These are phyloP conservation scores for Cadophora gregata DNA, from an alignment of 2,329 filamentous ascomycete species.

Conservation along the genomic window DNA sequence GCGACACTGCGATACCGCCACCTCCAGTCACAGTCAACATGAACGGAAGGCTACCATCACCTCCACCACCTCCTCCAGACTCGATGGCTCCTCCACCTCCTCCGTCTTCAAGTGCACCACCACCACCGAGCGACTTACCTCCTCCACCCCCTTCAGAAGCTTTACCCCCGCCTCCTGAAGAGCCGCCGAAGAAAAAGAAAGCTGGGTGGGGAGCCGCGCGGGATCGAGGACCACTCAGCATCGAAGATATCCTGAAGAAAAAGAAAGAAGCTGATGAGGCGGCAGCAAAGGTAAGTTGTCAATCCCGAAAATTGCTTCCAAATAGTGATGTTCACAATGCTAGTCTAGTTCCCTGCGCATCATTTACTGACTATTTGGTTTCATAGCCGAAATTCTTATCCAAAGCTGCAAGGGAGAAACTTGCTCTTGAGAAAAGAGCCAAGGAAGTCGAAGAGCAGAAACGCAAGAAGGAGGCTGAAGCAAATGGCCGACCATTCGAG, in stretches of 20 bases:
- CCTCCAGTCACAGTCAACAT: slow-evolving; percentile 33
- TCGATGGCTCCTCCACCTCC: slow-evolving; percentile 48
- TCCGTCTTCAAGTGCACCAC: slow-evolving; percentile 42
- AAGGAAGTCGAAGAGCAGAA: slow-evolving; percentile 73
- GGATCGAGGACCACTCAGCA: slow-evolving; percentile 66
- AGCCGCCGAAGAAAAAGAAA: slow-evolving; percentile 53
- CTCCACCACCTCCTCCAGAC: slow-evolving; percentile 44
- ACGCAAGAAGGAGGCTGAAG: slow-evolving; percentile 49
- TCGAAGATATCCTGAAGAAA: slow-evolving; percentile 84
- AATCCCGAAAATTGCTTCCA: slow-evolving; percentile 26
- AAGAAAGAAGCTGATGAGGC: slow-evolving; percentile 87
- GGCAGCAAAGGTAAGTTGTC: slow-evolving; percentile 68
- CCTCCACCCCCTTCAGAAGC: slow-evolving; percentile 48
- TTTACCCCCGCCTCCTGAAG: slow-evolving; percentile 52
- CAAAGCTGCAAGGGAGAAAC: slow-evolving; percentile 79
- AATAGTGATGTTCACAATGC: slow-evolving; percentile 41
- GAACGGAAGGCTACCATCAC: slow-evolving; percentile 36
- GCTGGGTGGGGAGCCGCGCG: slow-evolving; percentile 54
- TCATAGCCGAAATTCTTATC: slow-evolving; percentile 79
- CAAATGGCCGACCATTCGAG: slow-evolving; percentile 30
- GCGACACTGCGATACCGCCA: slow-evolving; percentile 34
- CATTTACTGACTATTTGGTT: slow-evolving; percentile 36
- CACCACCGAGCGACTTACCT: slow-evolving; percentile 41
- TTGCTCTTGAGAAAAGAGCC: slow-evolving; percentile 78
- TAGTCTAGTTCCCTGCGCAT: slow-evolving; percentile 37